Evolutionary conservation across 1,284 basidiomycete species (phyloP).

Genomic region (Puccinia hordei): DNA sequence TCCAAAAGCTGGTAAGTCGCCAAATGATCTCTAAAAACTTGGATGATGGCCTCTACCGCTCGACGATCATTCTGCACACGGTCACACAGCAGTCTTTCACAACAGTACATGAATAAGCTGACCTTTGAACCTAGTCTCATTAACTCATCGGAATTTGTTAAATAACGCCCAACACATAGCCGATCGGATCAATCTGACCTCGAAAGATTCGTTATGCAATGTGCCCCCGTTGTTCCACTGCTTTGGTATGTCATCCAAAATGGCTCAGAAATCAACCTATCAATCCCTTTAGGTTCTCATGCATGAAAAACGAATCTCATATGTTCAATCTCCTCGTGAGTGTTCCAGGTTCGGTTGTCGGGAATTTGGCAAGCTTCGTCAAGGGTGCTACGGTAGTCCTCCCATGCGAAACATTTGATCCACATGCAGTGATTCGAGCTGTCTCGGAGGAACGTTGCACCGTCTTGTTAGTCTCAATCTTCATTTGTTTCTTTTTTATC

Average conservation of each 20-base stretch:
- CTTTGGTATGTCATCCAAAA: slow-evolving; percentile 15
- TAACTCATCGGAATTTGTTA: slow-evolving; percentile 42
- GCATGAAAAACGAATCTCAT: background rate
- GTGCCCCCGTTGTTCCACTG: slow-evolving; percentile 35
- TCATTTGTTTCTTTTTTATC: background rate
- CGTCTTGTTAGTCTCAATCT: background rate
- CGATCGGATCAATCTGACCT: slow-evolving; percentile 24
- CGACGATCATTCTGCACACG: background rate
- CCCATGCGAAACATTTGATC: slow-evolving; percentile 34
- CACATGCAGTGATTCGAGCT: slow-evolving; percentile 8
- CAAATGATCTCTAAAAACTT: background rate
- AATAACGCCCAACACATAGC: slow-evolving; percentile 38
- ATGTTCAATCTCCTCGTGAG: background rate
- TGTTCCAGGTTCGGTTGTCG: slow-evolving; percentile 21
- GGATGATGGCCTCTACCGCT: background rate
- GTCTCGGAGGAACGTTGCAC: slow-evolving; percentile 18
- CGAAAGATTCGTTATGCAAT: slow-evolving; percentile 25
- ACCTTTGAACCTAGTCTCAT: slow-evolving; percentile 5
- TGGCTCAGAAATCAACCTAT: background rate
- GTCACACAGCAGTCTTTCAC: too few species aligned
- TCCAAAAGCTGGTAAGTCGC: slow-evolving; percentile 27
- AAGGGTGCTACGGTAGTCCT: slow-evolving; percentile 21
- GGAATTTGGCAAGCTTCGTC: slow-evolving; percentile 24
- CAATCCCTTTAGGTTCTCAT: background rate
- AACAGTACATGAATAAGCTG: too few species aligned